These are phyloP conservation scores for Sordaria brevicollis DNA, from an alignment of 495 filamentous ascomycete species.

Conservation along the genomic window DNA sequence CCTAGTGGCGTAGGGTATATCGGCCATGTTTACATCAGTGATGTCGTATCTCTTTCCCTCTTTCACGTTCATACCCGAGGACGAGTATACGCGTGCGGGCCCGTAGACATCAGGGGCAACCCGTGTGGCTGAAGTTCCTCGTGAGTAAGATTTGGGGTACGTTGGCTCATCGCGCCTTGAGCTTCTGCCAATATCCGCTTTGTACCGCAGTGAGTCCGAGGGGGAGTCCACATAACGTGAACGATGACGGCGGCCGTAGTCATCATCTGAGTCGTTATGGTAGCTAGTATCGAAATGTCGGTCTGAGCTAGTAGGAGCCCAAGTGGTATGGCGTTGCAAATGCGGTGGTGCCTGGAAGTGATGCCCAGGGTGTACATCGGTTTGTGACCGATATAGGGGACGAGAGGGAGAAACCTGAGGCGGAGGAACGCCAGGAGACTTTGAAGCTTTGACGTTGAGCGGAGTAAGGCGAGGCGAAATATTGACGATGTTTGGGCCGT, in stretches of 20 bases:
- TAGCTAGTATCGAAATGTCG: constrained; percentile 4
- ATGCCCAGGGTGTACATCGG: constrained; percentile 4
- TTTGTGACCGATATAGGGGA: constrained; percentile 15
- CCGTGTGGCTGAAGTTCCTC: not conserved
- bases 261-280: constrained; percentile 21
- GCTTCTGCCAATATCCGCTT: not conserved
- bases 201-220: not conserved
- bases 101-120: not conserved
- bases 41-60: constrained; percentile 7
- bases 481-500: constrained; percentile 22
- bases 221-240: not conserved
- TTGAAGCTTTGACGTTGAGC: constrained; percentile 21
- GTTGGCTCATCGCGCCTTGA: not conserved
- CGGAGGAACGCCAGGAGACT: not conserved
- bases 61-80: constrained; percentile 13
- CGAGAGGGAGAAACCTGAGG: constrained; percentile 19
- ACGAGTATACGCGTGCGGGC: not conserved
- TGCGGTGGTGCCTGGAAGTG: constrained; percentile 5
- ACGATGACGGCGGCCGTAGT: constrained; percentile 9
- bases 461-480: constrained; percentile 11
- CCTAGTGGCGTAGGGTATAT: constrained; percentile 5
- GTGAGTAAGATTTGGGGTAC: not conserved
- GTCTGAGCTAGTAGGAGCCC: constrained; percentile 3
- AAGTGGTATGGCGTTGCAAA: constrained; percentile 14
- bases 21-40: constrained; percentile 14